Percentiles rank a stretch among this genome's conserved stretches.
phyloP scores from a whole-genome alignment of 352 stramenopile species.

The Phytophthora niederhauseri region DNA sequence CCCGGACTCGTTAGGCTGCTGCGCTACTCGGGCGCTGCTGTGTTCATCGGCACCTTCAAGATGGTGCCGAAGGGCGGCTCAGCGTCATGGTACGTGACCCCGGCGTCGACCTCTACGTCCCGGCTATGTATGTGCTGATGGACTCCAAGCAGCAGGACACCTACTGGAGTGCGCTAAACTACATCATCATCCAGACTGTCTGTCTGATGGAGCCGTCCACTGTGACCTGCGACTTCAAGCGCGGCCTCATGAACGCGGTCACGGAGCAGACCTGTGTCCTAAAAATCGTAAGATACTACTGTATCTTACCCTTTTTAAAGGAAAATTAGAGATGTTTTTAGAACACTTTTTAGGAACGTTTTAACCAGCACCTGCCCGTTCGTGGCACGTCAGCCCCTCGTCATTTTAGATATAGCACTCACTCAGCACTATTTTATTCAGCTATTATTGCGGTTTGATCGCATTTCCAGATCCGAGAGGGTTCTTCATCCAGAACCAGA shows the following conservation, averaged over 20 bases:
- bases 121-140: slow-evolving; percentile 14
- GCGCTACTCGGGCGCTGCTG: neutral
- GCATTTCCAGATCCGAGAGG: too few species aligned
- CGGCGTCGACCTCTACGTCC: neutral
- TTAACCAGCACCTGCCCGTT: too few species aligned
- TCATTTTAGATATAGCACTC: too few species aligned
- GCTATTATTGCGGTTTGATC: too few species aligned
- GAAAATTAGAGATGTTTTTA: too few species aligned
- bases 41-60: neutral
- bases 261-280: neutral
- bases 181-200: slow-evolving; percentile 15
- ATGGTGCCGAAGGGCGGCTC: neutral
- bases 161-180: slow-evolving; percentile 11
- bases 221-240: neutral
- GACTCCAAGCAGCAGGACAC: slow-evolving; percentile 13
- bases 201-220: neutral
- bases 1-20: neutral
- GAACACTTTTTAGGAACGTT: too few species aligned
- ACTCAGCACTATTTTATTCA: too few species aligned
- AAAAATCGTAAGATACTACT: too few species aligned
- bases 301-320: too few species aligned
- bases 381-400: too few species aligned
- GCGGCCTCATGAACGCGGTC: neutral
- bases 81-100: neutral
- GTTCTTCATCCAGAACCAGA: too few species aligned